Base-by-base conservation (phyloP, 1,284 basidiomycete species). In the Termitomyces sp. region DNA sequence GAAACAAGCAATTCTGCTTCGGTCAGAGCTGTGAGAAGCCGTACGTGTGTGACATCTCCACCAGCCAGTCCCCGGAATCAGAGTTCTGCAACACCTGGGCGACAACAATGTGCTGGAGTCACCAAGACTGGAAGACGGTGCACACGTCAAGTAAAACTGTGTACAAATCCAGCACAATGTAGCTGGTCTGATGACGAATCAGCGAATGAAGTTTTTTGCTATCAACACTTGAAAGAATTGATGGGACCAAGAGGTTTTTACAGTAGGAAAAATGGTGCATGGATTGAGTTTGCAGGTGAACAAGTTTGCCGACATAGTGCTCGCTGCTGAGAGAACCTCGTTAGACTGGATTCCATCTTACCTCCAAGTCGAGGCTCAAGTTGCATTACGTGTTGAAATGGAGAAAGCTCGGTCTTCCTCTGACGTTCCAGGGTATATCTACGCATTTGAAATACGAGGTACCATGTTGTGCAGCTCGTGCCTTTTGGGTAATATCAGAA, bases 381-480 rank as follows among this genome's bases (percentile, higher is more conserved):
- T 79, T 33, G 77, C 81, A 1, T 67, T 92, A 42, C 77, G 82
- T 53, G 73, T 76, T 24, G 86, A 87, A 58, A 91, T 92, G 87
- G 81, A 83, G 64, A 86, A 83, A 57, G 65, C 78, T n/a, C 72
- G 72, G 1, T 82, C 87, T 1, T 47, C 63, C 1, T 73, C 79
- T 6, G 89, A 92, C 61, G 76, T 75, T 17, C 68, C 75, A 2
- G 89, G 89, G 0, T 90, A 88, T 61, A 90, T 92, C 50, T 92
- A 92, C 59, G 79, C 83, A 0, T 90, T 85, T 64, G 84, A 90
- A 67, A 86, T 91, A 55, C 77, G 81, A 65, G 84, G 86, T 86
- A 65, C 15, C 40, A 60, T 52, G 43, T 28, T 24, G 3, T 15
- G 36, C 36, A 28, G 12, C 34, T 26, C 7, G 10, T 46, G 19